Evolutionary conservation across 441 rosid genomes (phyloP).

Genomic region (Erodium texanum): DNA sequence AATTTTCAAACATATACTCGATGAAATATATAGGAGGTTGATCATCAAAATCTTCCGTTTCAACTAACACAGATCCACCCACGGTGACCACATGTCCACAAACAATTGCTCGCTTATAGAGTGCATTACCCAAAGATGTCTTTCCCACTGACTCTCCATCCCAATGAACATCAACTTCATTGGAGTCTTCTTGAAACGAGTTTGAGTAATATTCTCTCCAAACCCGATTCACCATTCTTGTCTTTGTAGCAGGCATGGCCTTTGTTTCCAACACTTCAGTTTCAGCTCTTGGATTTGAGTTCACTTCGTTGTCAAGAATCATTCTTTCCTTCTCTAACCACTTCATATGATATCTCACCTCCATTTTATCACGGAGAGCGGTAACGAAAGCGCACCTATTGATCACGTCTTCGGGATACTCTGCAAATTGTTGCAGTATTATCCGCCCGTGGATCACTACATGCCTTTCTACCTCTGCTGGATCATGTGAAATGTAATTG

Average conservation of each 20-base stretch:
- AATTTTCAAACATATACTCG: conserved; percentile 67
- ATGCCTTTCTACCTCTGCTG: conserved; percentile 46
- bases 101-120: conserved; percentile 43
- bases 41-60: conserved; percentile 33
- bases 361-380: conserved; percentile 55
- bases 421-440: conserved; percentile 60
- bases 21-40: conserved; percentile 46
- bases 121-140: conserved; percentile 39
- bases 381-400: conserved; percentile 51
- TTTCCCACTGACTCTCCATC: conserved; percentile 39
- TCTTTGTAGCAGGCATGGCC: conserved; percentile 78
- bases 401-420: conserved; percentile 36
- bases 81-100: conserved; percentile 32
- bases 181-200: conserved; percentile 46
- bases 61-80: conserved; percentile 31
- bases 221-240: conserved; percentile 56
- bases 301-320: conserved; percentile 25
- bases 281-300: conserved; percentile 17
- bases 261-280: conserved; percentile 36
- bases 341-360: conserved; percentile 60
- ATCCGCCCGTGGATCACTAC: conserved; percentile 76
- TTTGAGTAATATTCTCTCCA: conserved; percentile 81
- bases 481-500: conserved; percentile 52
- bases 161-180: conserved; percentile 43
- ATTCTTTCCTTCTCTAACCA: conserved; percentile 51